Evolutionary conservation across 2,329 filamentous ascomycete species (phyloP).

Genomic region (Penicillium sp.): DNA sequence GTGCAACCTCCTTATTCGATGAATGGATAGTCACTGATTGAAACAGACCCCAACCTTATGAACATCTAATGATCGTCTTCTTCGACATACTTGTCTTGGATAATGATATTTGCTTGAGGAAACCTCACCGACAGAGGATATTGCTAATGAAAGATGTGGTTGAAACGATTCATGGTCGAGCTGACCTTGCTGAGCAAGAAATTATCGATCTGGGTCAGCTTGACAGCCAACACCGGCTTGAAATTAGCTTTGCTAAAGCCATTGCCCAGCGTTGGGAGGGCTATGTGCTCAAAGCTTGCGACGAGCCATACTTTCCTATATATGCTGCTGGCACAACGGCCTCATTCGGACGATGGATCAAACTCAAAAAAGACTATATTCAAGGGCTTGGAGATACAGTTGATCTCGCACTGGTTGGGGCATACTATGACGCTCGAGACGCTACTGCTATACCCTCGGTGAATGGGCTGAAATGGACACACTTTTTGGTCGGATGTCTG

Average conservation of each 20-base stretch:
- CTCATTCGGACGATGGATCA: constrained; percentile 64
- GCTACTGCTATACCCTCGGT: constrained; percentile 59
- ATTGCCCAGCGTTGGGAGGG: constrained; percentile 74
- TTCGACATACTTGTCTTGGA: constrained; percentile 65
- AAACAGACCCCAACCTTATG: constrained; percentile 51
- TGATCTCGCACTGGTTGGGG: constrained; percentile 81
- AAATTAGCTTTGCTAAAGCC: constrained; percentile 67
- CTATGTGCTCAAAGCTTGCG: constrained; percentile 74
- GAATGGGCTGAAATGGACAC: constrained; percentile 70
- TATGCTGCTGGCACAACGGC: constrained; percentile 41
- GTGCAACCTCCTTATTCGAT: constrained; percentile 24
- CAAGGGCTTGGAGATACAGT: constrained; percentile 77
- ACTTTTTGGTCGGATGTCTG: constrained; percentile 79
- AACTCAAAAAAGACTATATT: constrained; percentile 87
- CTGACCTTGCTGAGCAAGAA: constrained; percentile 69
- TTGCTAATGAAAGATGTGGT: constrained; percentile 63
- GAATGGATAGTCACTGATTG: constrained; percentile 17
- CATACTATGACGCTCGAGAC: constrained; percentile 68
- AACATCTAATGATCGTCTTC: constrained; percentile 65
- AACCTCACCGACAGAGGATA: constrained; percentile 46
- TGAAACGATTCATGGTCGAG: constrained; percentile 61
- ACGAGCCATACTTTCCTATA: constrained; percentile 74
- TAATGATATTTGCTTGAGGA: constrained; percentile 55
- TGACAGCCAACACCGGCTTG: constrained; percentile 59
- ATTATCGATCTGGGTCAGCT: constrained; percentile 67